These are phyloP conservation scores for Phytophthora melonis DNA, from an alignment of 352 stramenopile genomes.

Conservation along the genomic window DNA sequence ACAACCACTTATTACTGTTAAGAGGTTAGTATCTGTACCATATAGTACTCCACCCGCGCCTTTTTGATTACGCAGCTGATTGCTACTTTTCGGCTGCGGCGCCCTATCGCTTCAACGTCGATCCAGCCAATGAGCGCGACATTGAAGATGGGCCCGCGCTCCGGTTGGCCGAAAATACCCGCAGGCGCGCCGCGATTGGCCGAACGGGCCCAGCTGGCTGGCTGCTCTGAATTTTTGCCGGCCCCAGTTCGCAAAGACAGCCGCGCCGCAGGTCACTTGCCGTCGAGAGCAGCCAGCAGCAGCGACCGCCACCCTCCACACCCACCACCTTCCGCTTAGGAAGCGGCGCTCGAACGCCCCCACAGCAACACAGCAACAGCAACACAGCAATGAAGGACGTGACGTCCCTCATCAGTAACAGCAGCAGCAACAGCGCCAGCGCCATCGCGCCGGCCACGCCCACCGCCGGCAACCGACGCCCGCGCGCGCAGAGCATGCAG, in stretches of 20 bases:
- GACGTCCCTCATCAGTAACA: not conserved
- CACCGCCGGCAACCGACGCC: slow-evolving; percentile 39
- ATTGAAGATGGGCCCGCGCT: slow-evolving; percentile 42
- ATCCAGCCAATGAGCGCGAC: slow-evolving; percentile 5
- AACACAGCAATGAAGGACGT: slow-evolving; percentile 44
- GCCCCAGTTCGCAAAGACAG: slow-evolving; percentile 74
- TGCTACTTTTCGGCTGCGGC: slow-evolving; percentile 19
- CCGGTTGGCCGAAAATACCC: slow-evolving; percentile 24
- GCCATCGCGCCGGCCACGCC: not conserved
- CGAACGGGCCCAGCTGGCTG: slow-evolving; percentile 36
- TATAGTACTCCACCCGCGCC: not conserved
- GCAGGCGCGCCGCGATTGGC: slow-evolving; percentile 13
- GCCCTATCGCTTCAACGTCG: slow-evolving; percentile 32
- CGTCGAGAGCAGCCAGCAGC: slow-evolving; percentile 4
- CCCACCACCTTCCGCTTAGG: too few species aligned
- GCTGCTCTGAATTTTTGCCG: slow-evolving; percentile 44
- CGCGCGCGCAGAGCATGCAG: slow-evolving; percentile 64
- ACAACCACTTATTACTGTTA: not conserved
- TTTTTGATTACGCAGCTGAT: not conserved
- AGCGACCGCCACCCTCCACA: too few species aligned
- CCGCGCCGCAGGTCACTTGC: slow-evolving; percentile 34
- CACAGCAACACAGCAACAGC: not conserved
- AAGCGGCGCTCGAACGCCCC: not conserved
- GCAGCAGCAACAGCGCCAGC: slow-evolving; percentile 2
- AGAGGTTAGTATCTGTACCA: not conserved